Percentiles rank a stretch among this genome's conserved stretches.
Conservation (phyloP, 2,329 filamentous ascomycete genomes). For the Neoscytalidium dimidiatum region DNA sequence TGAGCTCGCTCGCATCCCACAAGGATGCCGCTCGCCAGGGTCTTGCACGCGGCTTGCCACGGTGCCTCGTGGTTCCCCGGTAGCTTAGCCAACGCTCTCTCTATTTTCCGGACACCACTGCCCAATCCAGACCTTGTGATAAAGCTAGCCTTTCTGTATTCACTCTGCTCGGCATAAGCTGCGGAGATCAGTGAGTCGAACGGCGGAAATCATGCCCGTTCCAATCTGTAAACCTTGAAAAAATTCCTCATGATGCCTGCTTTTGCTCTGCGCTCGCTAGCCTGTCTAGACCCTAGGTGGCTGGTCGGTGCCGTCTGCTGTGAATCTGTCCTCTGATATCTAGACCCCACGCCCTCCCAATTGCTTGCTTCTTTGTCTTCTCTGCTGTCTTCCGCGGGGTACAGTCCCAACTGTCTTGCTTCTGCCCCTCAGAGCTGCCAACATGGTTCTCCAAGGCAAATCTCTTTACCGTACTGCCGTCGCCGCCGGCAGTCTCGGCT, state of each 20-base stretch:
- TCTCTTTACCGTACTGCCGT: slow-evolving; percentile 18
- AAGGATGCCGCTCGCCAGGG: slow-evolving; percentile 4
- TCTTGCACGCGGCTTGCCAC: slow-evolving; percentile 3
- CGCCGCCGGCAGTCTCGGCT: slow-evolving; percentile 28
- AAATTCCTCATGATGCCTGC: slow-evolving; percentile 2
- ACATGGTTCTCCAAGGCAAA: slow-evolving; percentile 17
- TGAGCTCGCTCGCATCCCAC: neutral
- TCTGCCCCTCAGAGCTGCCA: neutral
- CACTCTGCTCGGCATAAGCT: neutral
- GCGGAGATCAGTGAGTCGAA: neutral
- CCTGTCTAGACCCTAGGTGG: neutral
- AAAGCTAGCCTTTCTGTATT: slow-evolving; percentile 7
- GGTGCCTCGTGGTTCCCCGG: neutral
- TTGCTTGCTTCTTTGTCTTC: neutral
- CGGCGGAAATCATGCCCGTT: neutral
- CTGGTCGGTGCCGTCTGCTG: neutral
- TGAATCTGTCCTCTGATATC: neutral
- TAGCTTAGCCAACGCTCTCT: slow-evolving; percentile 1
- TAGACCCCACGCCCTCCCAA: neutral
- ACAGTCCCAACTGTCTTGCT: neutral
- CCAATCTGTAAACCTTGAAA: neutral
- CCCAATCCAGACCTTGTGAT: neutral
- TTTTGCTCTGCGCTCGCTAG: neutral
- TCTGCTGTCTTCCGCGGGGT: neutral
- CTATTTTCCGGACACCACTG: neutral